Conservation (phyloP, 2,329 filamentous ascomycete genomes). For the Sporothrix euskadiensis region DNA sequence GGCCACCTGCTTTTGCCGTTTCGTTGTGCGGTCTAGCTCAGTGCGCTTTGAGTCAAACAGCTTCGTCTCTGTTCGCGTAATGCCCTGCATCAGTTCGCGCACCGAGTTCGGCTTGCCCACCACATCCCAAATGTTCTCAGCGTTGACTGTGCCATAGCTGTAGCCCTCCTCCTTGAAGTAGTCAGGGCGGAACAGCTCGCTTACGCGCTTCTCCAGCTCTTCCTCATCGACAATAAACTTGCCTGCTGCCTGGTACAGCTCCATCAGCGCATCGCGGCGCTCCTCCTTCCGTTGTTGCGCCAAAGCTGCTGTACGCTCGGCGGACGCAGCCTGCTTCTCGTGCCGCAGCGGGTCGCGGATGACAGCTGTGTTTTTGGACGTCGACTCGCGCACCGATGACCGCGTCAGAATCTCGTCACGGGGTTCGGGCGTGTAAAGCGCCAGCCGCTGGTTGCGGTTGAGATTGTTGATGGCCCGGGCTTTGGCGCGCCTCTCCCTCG, state of each 20-base stretch:
- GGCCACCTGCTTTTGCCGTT: slow-evolving; percentile 55
- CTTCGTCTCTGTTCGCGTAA: slow-evolving; percentile 39
- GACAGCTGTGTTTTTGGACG: slow-evolving; percentile 51
- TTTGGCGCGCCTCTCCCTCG: slow-evolving; percentile 39
- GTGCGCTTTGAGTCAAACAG: slow-evolving; percentile 43
- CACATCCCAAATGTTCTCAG: slow-evolving; percentile 55
- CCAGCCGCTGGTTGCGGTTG: slow-evolving; percentile 47
- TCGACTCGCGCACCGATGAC: slow-evolving; percentile 60
- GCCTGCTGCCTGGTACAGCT: slow-evolving; percentile 85
- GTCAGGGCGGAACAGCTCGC: slow-evolving; percentile 71
- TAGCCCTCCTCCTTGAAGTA: slow-evolving; percentile 50
- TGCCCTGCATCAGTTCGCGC: slow-evolving; percentile 46
- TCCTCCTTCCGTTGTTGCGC: slow-evolving; percentile 56
- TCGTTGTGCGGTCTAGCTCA: slow-evolving; percentile 49
- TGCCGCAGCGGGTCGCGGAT: slow-evolving; percentile 64
- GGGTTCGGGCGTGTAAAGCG: slow-evolving; percentile 64
- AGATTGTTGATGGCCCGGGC: slow-evolving; percentile 46
- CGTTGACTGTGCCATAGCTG: slow-evolving; percentile 36
- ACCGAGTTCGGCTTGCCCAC: slow-evolving; percentile 50
- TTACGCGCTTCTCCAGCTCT: slow-evolving; percentile 72
- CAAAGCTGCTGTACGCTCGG: slow-evolving; percentile 45
- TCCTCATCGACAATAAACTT: slow-evolving; percentile 82
- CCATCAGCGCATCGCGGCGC: slow-evolving; percentile 72
- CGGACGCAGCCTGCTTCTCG: slow-evolving; percentile 51
- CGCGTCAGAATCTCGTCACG: slow-evolving; percentile 77